These are phyloP conservation scores for Aspergillus indologenus DNA, from an alignment of 495 filamentous ascomycete species.

Conservation along the genomic window DNA sequence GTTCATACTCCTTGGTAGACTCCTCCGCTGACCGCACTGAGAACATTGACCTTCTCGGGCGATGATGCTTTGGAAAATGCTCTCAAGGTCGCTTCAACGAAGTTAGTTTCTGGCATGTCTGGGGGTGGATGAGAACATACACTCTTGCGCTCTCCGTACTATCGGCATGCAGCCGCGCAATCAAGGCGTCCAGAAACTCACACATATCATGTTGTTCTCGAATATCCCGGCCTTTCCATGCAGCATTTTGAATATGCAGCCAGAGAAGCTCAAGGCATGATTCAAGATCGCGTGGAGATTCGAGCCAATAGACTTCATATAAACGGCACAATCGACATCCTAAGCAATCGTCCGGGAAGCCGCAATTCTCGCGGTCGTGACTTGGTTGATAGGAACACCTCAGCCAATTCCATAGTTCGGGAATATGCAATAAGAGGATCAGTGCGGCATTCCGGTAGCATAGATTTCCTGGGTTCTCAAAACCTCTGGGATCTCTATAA, in stretches of 20 bases:
- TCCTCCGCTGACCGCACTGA: background rate
- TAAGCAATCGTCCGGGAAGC: constrained; percentile 7
- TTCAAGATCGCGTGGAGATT: background rate
- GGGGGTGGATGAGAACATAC: constrained; percentile 12
- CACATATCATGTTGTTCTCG: constrained; percentile 25
- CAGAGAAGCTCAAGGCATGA: constrained; percentile 8
- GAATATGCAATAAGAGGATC: constrained; percentile 40
- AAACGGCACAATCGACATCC: constrained; percentile 21
- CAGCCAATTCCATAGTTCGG: constrained; percentile 39
- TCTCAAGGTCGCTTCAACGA: background rate
- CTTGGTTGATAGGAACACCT: constrained; percentile 11
- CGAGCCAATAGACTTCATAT: constrained; percentile 19
- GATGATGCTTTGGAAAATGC: background rate
- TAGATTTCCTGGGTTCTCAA: constrained; percentile 15
- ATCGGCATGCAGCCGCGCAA: constrained; percentile 10
- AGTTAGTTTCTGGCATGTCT: background rate
- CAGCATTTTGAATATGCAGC: background rate
- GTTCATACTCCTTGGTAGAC: background rate
- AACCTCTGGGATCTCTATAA: background rate
- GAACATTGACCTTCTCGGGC: background rate
- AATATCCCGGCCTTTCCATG: constrained; percentile 6
- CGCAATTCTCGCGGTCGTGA: background rate
- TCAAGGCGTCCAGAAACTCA: constrained; percentile 23
- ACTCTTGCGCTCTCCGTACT: background rate
- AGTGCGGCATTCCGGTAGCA: constrained; percentile 46